Evolutionary conservation across 306 rosid genomes (phyloP).

Genomic region (Trifolium fragiferum): DNA sequence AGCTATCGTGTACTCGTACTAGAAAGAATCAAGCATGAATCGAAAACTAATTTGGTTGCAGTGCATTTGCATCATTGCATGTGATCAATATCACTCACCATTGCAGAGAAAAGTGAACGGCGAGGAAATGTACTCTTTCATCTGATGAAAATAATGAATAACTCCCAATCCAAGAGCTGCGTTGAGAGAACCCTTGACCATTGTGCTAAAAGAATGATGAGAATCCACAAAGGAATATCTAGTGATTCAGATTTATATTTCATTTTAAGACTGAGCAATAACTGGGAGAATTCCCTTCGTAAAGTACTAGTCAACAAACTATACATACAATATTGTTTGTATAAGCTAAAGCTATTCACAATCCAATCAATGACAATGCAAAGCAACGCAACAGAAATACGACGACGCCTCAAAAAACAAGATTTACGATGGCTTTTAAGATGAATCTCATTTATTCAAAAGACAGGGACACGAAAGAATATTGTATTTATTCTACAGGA

Average conservation of each 20-base stretch:
- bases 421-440: conserved; percentile 28
- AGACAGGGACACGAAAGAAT: conserved; percentile 44
- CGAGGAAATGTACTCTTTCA: neutral
- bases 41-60: too few species aligned
- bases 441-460: conserved; percentile 44
- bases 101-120: neutral
- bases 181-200: neutral
- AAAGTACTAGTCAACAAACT: conserved; percentile 38
- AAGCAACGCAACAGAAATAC: conserved; percentile 38
- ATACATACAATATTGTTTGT: conserved; percentile 48
- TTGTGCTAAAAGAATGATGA: neutral
- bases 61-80: too few species aligned
- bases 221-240: neutral
- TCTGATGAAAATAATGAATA: too few species aligned
- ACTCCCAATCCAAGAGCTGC: too few species aligned
- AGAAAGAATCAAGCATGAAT: neutral
- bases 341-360: conserved; percentile 38
- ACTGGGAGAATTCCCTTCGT: conserved; percentile 28
- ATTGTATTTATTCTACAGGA: conserved; percentile 27
- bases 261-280: conserved; percentile 16
- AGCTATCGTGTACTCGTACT: neutral
- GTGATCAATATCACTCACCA: neutral
- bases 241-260: conserved; percentile 9
- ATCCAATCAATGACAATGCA: conserved; percentile 31
- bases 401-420: conserved; percentile 13